Percentiles rank a stretch among this genome's conserved stretches.
Evolutionary conservation across 2,329 filamentous ascomycete genomes (phyloP).

Genomic region (Fusarium sp.): DNA sequence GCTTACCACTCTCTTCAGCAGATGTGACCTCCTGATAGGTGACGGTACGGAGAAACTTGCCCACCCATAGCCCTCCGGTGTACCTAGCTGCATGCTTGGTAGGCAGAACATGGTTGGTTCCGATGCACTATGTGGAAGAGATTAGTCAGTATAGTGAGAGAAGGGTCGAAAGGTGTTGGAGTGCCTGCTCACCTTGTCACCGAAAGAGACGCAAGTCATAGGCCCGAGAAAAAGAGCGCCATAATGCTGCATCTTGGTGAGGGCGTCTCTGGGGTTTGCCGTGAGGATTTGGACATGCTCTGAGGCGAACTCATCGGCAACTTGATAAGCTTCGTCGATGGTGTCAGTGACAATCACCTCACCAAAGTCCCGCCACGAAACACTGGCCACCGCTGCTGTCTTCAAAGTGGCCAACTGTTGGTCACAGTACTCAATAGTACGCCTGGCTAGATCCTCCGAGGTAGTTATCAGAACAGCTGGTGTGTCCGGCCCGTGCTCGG

Average conservation of each 20-base stretch:
- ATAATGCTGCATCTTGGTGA: conserved; percentile 26
- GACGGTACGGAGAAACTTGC: conserved; percentile 27
- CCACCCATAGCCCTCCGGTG: neutral
- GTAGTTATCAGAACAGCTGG: neutral
- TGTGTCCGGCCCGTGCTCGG: neutral
- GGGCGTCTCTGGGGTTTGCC: conserved; percentile 12
- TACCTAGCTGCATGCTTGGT: neutral
- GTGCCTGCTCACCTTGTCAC: conserved; percentile 20
- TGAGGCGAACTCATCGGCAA: conserved; percentile 22
- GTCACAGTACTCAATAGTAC: conserved; percentile 5
- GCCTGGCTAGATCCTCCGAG: neutral
- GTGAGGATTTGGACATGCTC: conserved; percentile 29
- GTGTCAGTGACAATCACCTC: conserved; percentile 19
- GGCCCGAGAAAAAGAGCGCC: conserved; percentile 22
- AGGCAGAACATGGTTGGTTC: conserved; percentile 6
- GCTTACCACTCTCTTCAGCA: conserved; percentile 7
- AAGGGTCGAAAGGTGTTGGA: neutral
- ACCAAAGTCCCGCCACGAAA: conserved; percentile 20
- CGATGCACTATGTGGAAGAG: conserved; percentile 18
- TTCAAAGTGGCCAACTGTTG: conserved; percentile 15
- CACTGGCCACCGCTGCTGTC: conserved; percentile 11
- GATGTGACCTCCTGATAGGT: conserved; percentile 26
- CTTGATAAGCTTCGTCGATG: conserved; percentile 18
- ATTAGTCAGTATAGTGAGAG: neutral
- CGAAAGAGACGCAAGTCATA: conserved; percentile 27